Percentiles rank a stretch among this genome's conserved stretches.
Evolutionary conservation across 345 rosid species (phyloP).

Genomic region (Dimocarpus longan): DNA sequence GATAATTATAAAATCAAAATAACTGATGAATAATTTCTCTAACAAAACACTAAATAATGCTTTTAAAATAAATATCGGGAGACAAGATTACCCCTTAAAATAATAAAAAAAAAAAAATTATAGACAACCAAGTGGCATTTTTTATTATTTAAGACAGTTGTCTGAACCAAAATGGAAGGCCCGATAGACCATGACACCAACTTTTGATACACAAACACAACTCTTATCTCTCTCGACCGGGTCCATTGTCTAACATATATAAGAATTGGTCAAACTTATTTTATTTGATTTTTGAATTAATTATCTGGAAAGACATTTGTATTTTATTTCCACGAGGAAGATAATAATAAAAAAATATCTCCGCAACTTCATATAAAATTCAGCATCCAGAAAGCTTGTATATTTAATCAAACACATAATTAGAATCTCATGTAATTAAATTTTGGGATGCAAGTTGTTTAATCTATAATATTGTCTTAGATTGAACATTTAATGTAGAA

Average conservation of each 20-base stretch:
- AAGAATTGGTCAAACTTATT: conserved; percentile 37
- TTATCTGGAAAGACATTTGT: neutral
- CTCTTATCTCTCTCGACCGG: no score
- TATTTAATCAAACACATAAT: neutral
- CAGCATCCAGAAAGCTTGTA: conserved; percentile 13
- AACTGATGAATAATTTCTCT: no score
- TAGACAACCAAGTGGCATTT: neutral
- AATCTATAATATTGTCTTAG: neutral
- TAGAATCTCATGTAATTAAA: conserved; percentile 31
- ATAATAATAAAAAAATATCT: neutral
- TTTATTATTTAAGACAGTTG: conserved; percentile 22
- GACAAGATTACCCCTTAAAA: neutral
- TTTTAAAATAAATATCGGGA: no score
- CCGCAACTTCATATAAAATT: neutral
- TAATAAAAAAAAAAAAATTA: neutral
- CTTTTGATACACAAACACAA: neutral
- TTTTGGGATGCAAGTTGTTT: conserved; percentile 23
- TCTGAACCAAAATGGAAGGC: conserved; percentile 16
- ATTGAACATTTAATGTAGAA: neutral
- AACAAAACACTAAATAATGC: neutral
- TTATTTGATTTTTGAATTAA: conserved; percentile 5
- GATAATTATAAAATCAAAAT: no score
- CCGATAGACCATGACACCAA: conserved; percentile 19
- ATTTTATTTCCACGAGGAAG: neutral
- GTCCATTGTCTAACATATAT: conserved; percentile 23